These are phyloP conservation scores for Iris macrosiphon DNA, from an alignment of 106 monocot species.

Conservation along the genomic window DNA sequence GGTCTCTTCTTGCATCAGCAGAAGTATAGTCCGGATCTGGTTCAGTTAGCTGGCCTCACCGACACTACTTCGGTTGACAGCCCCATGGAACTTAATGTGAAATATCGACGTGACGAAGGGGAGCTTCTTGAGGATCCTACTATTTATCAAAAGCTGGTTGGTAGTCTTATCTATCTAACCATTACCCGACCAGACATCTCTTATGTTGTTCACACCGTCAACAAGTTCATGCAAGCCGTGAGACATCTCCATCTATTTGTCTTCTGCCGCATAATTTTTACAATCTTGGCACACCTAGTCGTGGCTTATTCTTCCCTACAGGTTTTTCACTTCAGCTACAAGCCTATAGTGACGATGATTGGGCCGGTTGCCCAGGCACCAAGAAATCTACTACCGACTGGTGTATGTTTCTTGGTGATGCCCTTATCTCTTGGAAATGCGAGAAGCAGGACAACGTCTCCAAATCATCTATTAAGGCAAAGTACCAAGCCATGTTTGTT, in stretches of 20 bases:
- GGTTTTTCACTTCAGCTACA: background rate
- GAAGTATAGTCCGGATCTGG: constrained; percentile 21
- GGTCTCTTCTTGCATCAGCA: constrained; percentile 15
- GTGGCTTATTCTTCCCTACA: background rate
- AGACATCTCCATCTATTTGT: background rate
- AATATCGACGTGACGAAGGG: constrained; percentile 10
- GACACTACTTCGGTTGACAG: constrained; percentile 12
- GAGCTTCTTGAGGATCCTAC: background rate
- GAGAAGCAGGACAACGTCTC: constrained; percentile 9
- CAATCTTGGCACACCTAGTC: background rate
- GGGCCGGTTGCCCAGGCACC: background rate
- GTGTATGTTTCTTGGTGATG: constrained; percentile 10
- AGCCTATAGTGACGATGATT: constrained; percentile 12
- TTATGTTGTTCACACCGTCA: background rate
- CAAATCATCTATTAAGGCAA: constrained; percentile 2
- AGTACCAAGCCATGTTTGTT: background rate
- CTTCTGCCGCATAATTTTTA: background rate
- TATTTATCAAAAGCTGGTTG: background rate
- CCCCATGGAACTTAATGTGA: constrained; percentile 18
- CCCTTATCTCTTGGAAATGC: constrained; percentile 15
- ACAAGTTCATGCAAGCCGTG: background rate
- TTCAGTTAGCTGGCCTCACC: constrained; percentile 5
- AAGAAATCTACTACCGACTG: background rate
- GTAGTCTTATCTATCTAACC: constrained; percentile 2
- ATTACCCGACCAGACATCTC: background rate